Evolutionary conservation across 2,329 filamentous ascomycete species (phyloP).

Genomic region (Pseudonectria buxi): DNA sequence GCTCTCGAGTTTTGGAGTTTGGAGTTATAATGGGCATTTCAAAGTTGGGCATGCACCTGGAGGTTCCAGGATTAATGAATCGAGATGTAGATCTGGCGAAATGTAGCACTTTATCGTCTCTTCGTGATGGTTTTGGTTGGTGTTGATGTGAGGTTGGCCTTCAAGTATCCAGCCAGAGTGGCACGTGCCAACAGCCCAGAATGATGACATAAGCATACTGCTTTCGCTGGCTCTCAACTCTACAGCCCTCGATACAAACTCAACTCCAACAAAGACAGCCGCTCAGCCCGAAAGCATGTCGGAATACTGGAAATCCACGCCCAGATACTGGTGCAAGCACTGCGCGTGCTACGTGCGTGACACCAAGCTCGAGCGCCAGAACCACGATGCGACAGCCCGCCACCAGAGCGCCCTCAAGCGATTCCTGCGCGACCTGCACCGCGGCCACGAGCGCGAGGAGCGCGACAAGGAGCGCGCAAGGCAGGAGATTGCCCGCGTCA

Average conservation of each 20-base stretch:
- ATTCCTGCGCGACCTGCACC: conserved; percentile 82
- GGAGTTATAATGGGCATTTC: too few species aligned
- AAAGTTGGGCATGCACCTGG: too few species aligned
- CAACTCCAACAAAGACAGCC: conserved; percentile 1
- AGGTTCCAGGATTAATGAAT: too few species aligned
- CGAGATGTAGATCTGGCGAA: too few species aligned
- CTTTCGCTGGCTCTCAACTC: conserved; percentile 3
- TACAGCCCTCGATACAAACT: neutral
- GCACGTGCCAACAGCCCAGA: too few species aligned
- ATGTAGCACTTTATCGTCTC: too few species aligned
- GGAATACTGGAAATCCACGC: conserved; percentile 98
- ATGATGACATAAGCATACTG: conserved; percentile 12
- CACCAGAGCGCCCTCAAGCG: conserved; percentile 85
- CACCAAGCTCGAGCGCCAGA: conserved; percentile 79
- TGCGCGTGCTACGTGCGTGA: conserved; percentile 87
- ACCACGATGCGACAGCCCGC: conserved; percentile 80
- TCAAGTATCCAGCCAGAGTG: too few species aligned
- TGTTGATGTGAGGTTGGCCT: too few species aligned
- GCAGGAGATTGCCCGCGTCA: conserved; percentile 78
- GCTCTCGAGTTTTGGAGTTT: too few species aligned
- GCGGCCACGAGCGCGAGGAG: conserved; percentile 71
- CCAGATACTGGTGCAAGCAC: conserved; percentile 97
- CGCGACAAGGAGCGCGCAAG: conserved; percentile 77
- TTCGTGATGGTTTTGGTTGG: too few species aligned
- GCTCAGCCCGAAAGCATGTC: conserved; percentile 54